A percentile compares a stretch with the other conserved stretches of the same genome.
phyloP scores from a whole-genome alignment of 768 basidiomycete genomes.

The Trametes maxima region DNA sequence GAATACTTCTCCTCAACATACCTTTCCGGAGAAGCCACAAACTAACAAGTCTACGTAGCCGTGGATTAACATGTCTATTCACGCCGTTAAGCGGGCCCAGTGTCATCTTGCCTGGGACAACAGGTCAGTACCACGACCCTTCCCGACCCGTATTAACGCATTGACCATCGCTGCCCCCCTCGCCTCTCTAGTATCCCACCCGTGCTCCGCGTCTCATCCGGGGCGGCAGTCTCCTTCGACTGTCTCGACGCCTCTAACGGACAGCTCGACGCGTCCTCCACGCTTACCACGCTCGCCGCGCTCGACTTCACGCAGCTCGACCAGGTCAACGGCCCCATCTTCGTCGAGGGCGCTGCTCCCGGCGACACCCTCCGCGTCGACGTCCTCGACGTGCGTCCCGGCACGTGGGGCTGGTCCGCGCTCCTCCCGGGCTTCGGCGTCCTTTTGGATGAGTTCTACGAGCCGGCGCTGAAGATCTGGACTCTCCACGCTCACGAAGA shows the following conservation, averaged over 20 bases:
- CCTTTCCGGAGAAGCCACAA: too few species aligned
- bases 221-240: conserved; percentile 57
- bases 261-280: conserved; percentile 45
- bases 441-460: conserved; percentile 55
- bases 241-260: conserved; percentile 46
- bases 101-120: conserved; percentile 63
- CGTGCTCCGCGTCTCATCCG: conserved; percentile 50
- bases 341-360: conserved; percentile 50
- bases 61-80: conserved; percentile 44
- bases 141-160: background rate
- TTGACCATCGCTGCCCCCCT: background rate
- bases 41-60: too few species aligned
- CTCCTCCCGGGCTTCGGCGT: conserved; percentile 62
- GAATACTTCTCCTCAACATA: too few species aligned
- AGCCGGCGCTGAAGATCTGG: conserved; percentile 58
- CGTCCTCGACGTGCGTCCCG: conserved; percentile 50
- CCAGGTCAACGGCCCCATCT: conserved; percentile 64
- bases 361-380: conserved; percentile 66
- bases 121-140: conserved; percentile 39
- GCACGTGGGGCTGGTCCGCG: conserved; percentile 66
- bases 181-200: conserved; percentile 52
- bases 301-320: conserved; percentile 52
- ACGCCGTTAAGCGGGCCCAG: conserved; percentile 54
- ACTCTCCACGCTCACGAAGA: conserved; percentile 36
- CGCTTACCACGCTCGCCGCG: conserved; percentile 37